Base-by-base conservation (phyloP, 805 yeast genomes). In the Kluyveromyces siamensis region DNA sequence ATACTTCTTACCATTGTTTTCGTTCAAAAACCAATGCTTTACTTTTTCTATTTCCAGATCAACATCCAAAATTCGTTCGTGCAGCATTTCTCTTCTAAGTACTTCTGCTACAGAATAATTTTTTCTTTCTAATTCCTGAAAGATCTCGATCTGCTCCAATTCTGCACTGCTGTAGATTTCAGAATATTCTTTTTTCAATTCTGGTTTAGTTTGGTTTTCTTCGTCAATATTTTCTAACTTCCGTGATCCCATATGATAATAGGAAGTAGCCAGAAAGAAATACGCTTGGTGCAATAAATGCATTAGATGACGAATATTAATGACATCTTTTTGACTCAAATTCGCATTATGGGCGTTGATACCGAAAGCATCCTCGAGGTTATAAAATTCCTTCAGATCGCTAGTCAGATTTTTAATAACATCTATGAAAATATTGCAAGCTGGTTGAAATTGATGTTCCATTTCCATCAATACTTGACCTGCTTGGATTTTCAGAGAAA, bases 261-360 rank as follows among this genome's bases (percentile, higher is more conserved):
- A 60, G 10, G 59, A 62, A 1, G 67, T 63, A 0, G 87, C 97
- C 25, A 85, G 69, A 52, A 88, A 78, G 59, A 90, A 91, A 59
- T 79, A 84, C 41, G 83, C 74, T 46, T 90, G 81, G 61, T 93
- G 97, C 14, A 87, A 66, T 10, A 80, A 58, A 45, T 87, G 84
- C 48, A 63, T 27, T 37, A 60, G 58, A 2, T n/a, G 25, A 33
- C 45, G 45, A 19, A 43, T 43, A 33, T 43, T 43, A 11, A 18
- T 33, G 3, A 27, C 14, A 18, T 35, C 45, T 27, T 43, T 36
- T 2, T 18, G 27, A 8, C 10, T 4, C 14, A 13, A 4, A 30
- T 7, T 10, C 35, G 3, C 35, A 11, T 46, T 30, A 10, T 33
- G 16, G 7, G 40, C 33, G 17, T 44, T 30, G 16, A 51, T 42